Evolutionary conservation across 2,329 filamentous ascomycete species (phyloP).

Genomic region (Ophiostoma novo-ulmi): DNA sequence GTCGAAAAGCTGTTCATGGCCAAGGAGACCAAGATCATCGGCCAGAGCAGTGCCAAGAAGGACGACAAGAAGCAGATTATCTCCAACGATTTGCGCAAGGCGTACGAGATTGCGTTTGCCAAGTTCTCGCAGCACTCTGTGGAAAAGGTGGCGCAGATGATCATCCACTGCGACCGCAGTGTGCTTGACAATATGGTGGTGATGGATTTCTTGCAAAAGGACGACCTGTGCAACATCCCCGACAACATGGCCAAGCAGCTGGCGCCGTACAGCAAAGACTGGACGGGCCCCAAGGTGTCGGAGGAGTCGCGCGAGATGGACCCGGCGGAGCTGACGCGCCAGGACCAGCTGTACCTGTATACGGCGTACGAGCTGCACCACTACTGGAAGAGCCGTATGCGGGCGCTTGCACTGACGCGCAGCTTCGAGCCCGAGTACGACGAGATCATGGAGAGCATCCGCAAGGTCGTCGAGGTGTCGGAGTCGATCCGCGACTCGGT

Average conservation of each 20-base stretch:
- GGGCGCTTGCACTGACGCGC: constrained; percentile 77
- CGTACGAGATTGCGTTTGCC: constrained; percentile 85
- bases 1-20: constrained; percentile 97
- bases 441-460: constrained; percentile 78
- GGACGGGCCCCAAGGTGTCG: constrained; percentile 80
- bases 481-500: constrained; percentile 89
- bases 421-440: constrained; percentile 87
- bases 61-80: constrained; percentile 98
- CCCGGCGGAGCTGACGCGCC: constrained; percentile 78
- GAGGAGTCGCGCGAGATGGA: constrained; percentile 78
- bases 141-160: constrained; percentile 83
- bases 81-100: constrained; percentile 80
- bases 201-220: constrained; percentile 93
- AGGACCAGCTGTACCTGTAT: constrained; percentile 91
- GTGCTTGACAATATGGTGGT: constrained; percentile 85
- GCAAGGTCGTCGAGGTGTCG: constrained; percentile 78
- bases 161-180: constrained; percentile 89
- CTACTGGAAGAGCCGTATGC: constrained; percentile 98
- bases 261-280: constrained; percentile 93
- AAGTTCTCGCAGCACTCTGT: constrained; percentile 84
- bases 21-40: constrained; percentile 89
- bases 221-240: constrained; percentile 85
- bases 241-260: constrained; percentile 87
- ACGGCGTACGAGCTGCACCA: constrained; percentile 93
- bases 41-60: constrained; percentile 66